Percentiles rank a stretch among this genome's conserved stretches.
Evolutionary conservation across 257 asterid genomes (phyloP).

Genomic region (Lycium barbarum): DNA sequence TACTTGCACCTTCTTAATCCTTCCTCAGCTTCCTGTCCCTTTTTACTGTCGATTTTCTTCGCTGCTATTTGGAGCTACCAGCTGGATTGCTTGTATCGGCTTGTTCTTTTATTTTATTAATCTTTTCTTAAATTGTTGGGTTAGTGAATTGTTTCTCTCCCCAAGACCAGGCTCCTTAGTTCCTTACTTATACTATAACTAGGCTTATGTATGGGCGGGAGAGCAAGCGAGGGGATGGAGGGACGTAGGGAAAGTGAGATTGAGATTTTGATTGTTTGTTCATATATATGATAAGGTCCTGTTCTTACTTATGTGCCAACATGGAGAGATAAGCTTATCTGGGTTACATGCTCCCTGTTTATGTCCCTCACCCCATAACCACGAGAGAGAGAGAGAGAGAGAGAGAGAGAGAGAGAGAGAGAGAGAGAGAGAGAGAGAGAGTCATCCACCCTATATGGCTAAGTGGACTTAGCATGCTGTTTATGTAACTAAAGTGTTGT

Average conservation of each 20-base stretch:
- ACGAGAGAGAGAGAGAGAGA: background rate
- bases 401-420: background rate
- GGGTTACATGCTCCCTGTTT: background rate
- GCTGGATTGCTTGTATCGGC: background rate
- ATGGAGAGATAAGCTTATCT: background rate
- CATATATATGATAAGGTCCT: background rate
- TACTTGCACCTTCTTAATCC: background rate
- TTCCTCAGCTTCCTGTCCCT: background rate
- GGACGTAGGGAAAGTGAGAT: background rate
- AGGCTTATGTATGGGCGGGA: background rate
- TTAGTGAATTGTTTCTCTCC: background rate
- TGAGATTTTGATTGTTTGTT: background rate
- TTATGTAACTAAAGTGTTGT: background rate
- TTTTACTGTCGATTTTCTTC: background rate
- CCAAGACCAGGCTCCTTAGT: constrained; percentile 12
- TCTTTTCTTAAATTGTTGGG: constrained; percentile 3
- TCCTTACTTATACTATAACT: background rate
- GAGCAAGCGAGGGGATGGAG: background rate
- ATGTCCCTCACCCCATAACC: background rate
- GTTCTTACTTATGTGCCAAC: background rate
- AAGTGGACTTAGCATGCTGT: constrained; percentile 4
- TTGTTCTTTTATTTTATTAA: background rate
- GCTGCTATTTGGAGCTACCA: constrained; percentile 6
- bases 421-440: background rate
- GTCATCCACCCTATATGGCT: background rate